Conservation (phyloP, 2,329 filamentous ascomycete genomes). For the Colletotrichum tanaceti region DNA sequence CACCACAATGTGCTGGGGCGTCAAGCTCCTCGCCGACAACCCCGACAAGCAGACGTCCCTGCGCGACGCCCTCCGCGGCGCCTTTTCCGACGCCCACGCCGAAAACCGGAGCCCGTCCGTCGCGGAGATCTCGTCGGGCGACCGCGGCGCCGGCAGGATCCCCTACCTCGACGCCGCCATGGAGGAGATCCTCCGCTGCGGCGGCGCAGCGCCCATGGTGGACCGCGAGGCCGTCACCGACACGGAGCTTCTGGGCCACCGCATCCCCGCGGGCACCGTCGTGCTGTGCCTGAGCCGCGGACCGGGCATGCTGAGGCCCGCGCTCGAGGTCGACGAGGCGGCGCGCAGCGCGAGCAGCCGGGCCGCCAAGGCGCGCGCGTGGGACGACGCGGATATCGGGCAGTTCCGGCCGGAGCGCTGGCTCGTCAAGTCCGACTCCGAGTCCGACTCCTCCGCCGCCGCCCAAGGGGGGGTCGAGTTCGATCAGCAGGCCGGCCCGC, state of each 20-base stretch:
- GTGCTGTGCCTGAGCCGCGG: constrained; percentile 47
- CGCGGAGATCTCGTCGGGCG: constrained; percentile 48
- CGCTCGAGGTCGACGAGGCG: constrained; percentile 46
- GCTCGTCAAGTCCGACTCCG: constrained; percentile 48
- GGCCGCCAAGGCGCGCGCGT: constrained; percentile 45
- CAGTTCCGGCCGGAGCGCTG: constrained; percentile 54
- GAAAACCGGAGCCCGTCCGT: constrained; percentile 46
- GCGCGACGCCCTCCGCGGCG: constrained; percentile 15
- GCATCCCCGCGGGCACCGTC: constrained; percentile 51
- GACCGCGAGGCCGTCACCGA: constrained; percentile 48
- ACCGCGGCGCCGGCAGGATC: constrained; percentile 41
- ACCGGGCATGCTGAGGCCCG: constrained; percentile 46
- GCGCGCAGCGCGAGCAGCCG: constrained; percentile 44
- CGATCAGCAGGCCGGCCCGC: constrained; percentile 50
- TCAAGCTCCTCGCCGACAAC: constrained; percentile 41
- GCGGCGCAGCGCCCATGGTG: constrained; percentile 47
- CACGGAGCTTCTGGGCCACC: constrained; percentile 49
- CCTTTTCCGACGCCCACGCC: constrained; percentile 35
- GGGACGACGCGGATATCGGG: constrained; percentile 48
- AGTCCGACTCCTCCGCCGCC: no score
- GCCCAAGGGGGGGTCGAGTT: constrained; percentile 43
- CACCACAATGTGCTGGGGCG: constrained; percentile 47
- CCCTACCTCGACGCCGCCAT: constrained; percentile 54
- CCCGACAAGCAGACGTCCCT: constrained; percentile 18
- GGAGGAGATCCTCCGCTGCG: constrained; percentile 52